Conservation (phyloP, 1,139 yeast species). For the Saccharomyces hybrid region DNA sequence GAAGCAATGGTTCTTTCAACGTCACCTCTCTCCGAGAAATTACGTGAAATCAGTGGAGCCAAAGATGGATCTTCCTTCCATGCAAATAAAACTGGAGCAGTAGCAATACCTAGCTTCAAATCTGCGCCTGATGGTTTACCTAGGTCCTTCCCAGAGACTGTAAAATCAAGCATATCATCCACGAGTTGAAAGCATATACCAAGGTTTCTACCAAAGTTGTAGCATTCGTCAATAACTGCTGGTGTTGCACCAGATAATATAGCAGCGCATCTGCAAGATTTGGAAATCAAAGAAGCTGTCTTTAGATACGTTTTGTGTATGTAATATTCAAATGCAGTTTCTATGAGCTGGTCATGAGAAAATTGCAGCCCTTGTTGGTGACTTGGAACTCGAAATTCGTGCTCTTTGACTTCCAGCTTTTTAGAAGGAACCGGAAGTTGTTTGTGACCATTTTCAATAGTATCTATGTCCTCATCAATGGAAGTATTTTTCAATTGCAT, state of each 20-base stretch:
- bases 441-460: slow-evolving; percentile 43
- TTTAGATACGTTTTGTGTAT: slow-evolving; percentile 90
- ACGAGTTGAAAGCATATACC: slow-evolving; percentile 95
- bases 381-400: slow-evolving; percentile 48
- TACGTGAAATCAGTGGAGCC: slow-evolving; percentile 76
- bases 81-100: slow-evolving; percentile 92
- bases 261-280: slow-evolving; percentile 89
- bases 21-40: slow-evolving; percentile 76
- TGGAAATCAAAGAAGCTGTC: slow-evolving; percentile 91
- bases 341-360: slow-evolving; percentile 61
- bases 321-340: slow-evolving; percentile 90
- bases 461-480: slow-evolving; percentile 38
- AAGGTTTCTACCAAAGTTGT: slow-evolving; percentile 83
- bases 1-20: slow-evolving; percentile 70
- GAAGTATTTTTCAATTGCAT: slow-evolving; percentile 96
- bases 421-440: slow-evolving; percentile 56
- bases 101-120: slow-evolving; percentile 84
- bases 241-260: slow-evolving; percentile 81
- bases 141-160: slow-evolving; percentile 69
- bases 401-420: slow-evolving; percentile 50
- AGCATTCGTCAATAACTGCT: slow-evolving; percentile 70
- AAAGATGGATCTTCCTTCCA: slow-evolving; percentile 84
- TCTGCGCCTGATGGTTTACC: slow-evolving; percentile 98
- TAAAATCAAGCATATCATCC: slow-evolving; percentile 92
- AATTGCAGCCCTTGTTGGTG: slow-evolving; percentile 35